Base-by-base conservation (phyloP, 2,329 filamentous ascomycete genomes). In the Fusarium redolens region DNA sequence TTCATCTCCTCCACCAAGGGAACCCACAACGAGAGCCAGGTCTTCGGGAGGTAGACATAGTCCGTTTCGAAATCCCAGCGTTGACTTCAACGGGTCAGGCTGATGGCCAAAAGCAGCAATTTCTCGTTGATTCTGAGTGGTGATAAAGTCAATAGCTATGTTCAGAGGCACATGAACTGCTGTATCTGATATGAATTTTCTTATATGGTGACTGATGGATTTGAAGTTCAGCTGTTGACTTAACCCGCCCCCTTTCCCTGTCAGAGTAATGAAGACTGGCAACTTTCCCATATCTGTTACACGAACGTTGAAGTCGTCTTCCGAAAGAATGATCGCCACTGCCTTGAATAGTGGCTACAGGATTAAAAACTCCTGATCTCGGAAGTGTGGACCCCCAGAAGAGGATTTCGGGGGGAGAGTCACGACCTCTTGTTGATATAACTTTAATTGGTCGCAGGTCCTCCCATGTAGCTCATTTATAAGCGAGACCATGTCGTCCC, bases 141-240 rank as follows among this genome's bases (percentile, higher is more conserved):
- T 22, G 7, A 68, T 8, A 17, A 64, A 70, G 8, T 31, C 25
- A 14, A 68, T 28, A 11, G 55, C 67, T 20, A 33, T 22, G 10
- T 47, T 15, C 2, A 72, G 18, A 17, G n/a, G 44, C 28, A 22
- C 40, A 17, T 45, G 28, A 9, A 54, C 61, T 7, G 25, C 48
- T 40, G 13, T 22, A n/a, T 66, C 35, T 6, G 54, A 48, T 17
- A 33, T 14, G 5, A 22, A 35, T 1, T 52, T 37, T 0, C 12
- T 9, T 3, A 35, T n/a, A 4, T 58, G 25, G 12, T 37, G 17
- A 4, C 43, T 60, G 12, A 74, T 63, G 8, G 56, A 50, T n/a
- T 60, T 61, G 33, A 73, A 73, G 7, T 14, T 51, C 14, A 66
- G 31, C 1, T 41, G 57, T 3, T 54, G 45, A 7, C 68, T 73